Evolutionary conservation across 2,329 filamentous ascomycete species (phyloP).

Genomic region (Pseudopyrenochaeta lycopersici): DNA sequence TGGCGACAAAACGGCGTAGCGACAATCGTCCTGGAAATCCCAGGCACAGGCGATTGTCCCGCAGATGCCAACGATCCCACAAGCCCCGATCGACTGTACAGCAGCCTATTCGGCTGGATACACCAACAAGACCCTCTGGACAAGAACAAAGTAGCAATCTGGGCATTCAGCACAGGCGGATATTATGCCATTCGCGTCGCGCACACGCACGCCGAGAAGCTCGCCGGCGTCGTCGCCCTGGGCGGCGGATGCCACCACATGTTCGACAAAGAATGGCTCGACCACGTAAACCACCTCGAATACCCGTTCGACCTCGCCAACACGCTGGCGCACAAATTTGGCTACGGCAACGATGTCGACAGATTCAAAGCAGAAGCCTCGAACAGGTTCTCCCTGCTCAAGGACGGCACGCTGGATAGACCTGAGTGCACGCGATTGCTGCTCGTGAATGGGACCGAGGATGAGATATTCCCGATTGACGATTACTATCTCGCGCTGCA

Average conservation of each 20-base stretch:
- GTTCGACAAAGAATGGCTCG: conserved; percentile 65
- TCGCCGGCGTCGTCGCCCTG: conserved; percentile 62
- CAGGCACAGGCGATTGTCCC: conserved; percentile 66
- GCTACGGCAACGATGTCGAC: conserved; percentile 48
- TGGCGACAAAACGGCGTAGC: conserved; percentile 61
- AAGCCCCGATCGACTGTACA: conserved; percentile 64
- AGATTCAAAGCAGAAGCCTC: conserved; percentile 59
- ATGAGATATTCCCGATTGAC: conserved; percentile 70
- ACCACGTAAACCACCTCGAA: conserved; percentile 64
- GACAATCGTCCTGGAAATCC: conserved; percentile 64
- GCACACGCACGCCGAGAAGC: conserved; percentile 63
- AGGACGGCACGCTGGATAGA: conserved; percentile 63
- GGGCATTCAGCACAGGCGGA: conserved; percentile 67
- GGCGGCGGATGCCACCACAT: conserved; percentile 66
- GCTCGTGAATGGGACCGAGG: conserved; percentile 66
- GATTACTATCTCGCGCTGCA: conserved; percentile 65
- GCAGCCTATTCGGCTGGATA: conserved; percentile 64
- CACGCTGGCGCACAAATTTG: conserved; percentile 61
- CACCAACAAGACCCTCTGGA: conserved; percentile 59
- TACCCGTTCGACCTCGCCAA: conserved; percentile 67
- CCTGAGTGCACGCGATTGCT: conserved; percentile 59
- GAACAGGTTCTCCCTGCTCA: conserved; percentile 63
- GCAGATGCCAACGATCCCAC: conserved; percentile 56
- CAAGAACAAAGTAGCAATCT: conserved; percentile 58
- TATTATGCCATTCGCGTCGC: conserved; percentile 67